Percentiles rank a stretch among this genome's conserved stretches.
Evolutionary conservation across 1,284 basidiomycete genomes (phyloP).

Genomic region (Cutaneotrichosporon mucoides): DNA sequence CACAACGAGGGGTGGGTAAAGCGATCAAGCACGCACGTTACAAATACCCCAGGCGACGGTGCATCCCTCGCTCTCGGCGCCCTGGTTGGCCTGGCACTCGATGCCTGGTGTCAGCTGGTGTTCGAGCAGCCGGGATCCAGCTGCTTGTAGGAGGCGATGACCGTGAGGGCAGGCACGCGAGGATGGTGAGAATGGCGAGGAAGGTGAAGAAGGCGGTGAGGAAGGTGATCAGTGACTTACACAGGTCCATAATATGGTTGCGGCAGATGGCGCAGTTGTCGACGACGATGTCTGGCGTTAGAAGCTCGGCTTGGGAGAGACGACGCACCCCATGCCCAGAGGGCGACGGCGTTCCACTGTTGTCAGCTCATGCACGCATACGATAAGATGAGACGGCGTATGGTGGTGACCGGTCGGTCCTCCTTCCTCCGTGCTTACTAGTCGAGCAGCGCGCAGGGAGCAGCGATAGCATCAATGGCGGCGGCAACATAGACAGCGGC

Average conservation of each 20-base stretch:
- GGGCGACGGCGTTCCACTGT: slow-evolving; percentile 92
- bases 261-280: slow-evolving; percentile 95
- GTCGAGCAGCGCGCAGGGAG: neutral
- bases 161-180: too few species aligned
- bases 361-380: neutral
- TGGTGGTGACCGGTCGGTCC: neutral
- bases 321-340: slow-evolving; percentile 90
- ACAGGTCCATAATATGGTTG: slow-evolving; percentile 98
- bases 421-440: neutral
- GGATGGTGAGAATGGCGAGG: too few species aligned
- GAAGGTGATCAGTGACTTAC: slow-evolving; percentile 54
- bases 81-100: slow-evolving; percentile 99
- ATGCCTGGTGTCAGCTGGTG: slow-evolving; percentile 66
- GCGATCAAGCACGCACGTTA: slow-evolving; percentile 63
- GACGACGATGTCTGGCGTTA: slow-evolving; percentile 74
- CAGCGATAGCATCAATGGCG: neutral
- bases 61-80: slow-evolving; percentile 89
- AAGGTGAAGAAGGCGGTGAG: too few species aligned
- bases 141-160: too few species aligned
- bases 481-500: slow-evolving; percentile 10
- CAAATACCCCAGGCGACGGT: slow-evolving; percentile 99
- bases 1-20: too few species aligned
- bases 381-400: too few species aligned
- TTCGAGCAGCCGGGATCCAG: too few species aligned
- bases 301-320: neutral